Evolutionary conservation across 1,284 basidiomycete genomes (phyloP).

Genomic region (Cutaneotrichosporon mucoides): DNA sequence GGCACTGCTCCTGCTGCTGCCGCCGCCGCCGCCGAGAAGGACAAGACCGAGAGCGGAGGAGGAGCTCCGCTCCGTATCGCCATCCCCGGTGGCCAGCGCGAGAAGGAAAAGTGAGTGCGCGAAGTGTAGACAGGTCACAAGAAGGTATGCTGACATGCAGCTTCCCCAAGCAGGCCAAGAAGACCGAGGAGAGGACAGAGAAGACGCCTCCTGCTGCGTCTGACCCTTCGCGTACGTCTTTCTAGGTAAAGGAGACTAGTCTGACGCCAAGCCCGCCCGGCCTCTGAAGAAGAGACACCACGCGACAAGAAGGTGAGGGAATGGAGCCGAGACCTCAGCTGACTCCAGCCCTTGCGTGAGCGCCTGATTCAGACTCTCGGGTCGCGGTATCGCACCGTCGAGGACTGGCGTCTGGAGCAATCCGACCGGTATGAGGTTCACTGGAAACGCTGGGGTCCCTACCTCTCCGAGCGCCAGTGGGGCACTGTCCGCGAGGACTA

Average conservation of each 20-base stretch:
- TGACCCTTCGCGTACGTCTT: background rate
- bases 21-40: background rate
- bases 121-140: too few relatives aligned
- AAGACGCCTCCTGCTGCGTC: background rate
- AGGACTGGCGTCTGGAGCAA: slow-evolving; percentile 58
- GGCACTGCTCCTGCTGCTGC: background rate
- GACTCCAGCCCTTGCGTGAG: slow-evolving; percentile 39
- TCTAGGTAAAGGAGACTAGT: too few relatives aligned
- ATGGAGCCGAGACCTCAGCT: background rate
- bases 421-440: slow-evolving; percentile 65
- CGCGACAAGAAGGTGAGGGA: slow-evolving; percentile 16
- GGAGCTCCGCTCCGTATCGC: slow-evolving; percentile 63
- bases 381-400: slow-evolving; percentile 46
- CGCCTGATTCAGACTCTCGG: slow-evolving; percentile 39
- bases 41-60: slow-evolving; percentile 1
- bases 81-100: slow-evolving; percentile 65
- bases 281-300: slow-evolving; percentile 34
- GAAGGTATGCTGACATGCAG: slow-evolving; percentile 1
- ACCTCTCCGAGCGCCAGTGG: slow-evolving; percentile 96
- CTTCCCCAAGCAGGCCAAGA: slow-evolving; percentile 9
- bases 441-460: slow-evolving; percentile 99
- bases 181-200: slow-evolving; percentile 2
- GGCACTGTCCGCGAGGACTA: slow-evolving; percentile 98
- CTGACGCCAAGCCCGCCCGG: background rate
- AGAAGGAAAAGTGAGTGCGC: slow-evolving; percentile 33